phyloP scores from a whole-genome alignment of 805 yeast species.

The Ogataea parapolymorpha region DNA sequence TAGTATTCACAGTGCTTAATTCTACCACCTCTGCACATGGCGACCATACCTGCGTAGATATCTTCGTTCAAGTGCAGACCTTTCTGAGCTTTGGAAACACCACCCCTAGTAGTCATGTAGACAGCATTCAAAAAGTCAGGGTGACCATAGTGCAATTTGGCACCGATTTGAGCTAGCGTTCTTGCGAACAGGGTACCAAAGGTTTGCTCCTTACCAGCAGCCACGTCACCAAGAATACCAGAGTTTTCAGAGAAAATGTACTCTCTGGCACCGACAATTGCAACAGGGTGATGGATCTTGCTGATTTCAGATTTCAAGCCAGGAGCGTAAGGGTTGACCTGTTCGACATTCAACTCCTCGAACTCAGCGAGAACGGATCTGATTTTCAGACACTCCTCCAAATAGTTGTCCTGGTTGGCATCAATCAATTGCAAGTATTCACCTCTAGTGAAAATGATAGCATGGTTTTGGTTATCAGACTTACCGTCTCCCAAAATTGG shows the following conservation, averaged over 20 bases:
- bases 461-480: slow-evolving; percentile 83
- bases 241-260: slow-evolving; percentile 83
- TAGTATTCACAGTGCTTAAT: slow-evolving; percentile 84
- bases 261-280: slow-evolving; percentile 85
- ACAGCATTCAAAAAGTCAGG: slow-evolving; percentile 78
- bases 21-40: slow-evolving; percentile 79
- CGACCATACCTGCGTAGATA: slow-evolving; percentile 87
- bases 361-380: slow-evolving; percentile 80
- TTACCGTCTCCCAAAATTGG: slow-evolving; percentile 88
- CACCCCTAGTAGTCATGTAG: slow-evolving; percentile 83
- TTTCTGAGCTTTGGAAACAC: slow-evolving; percentile 83
- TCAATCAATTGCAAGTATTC: slow-evolving; percentile 81
- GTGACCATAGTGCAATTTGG: slow-evolving; percentile 84
- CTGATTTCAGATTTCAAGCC: slow-evolving; percentile 53
- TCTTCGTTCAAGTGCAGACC: slow-evolving; percentile 85
- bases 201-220: slow-evolving; percentile 89
- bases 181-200: slow-evolving; percentile 83
- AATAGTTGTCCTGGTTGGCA: slow-evolving; percentile 83
- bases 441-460: slow-evolving; percentile 77
- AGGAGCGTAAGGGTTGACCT: slow-evolving; percentile 79
- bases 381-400: slow-evolving; percentile 81
- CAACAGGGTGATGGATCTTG: slow-evolving; percentile 62
- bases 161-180: slow-evolving; percentile 81
- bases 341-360: slow-evolving; percentile 73
- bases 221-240: slow-evolving; percentile 84